These are phyloP conservation scores for Neostapfia colusana DNA, from an alignment of 176 grass and related monocot species.

Conservation along the genomic window DNA sequence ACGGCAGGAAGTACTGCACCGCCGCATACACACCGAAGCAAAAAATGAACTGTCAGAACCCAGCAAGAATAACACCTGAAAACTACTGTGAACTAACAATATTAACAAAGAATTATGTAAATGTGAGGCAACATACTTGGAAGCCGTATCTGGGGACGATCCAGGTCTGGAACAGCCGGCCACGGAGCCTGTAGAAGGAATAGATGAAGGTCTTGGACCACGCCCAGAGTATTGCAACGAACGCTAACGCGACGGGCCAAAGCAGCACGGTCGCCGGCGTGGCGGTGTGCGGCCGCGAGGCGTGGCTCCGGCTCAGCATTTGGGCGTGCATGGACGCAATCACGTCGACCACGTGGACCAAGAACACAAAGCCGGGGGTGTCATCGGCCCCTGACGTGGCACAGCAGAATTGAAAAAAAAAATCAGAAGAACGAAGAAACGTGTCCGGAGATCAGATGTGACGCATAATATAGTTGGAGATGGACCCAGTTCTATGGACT, in stretches of 20 bases:
- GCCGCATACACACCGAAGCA: neutral
- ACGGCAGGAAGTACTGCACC: conserved; percentile 65
- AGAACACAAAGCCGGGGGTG: conserved; percentile 58
- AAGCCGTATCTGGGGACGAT: conserved; percentile 60
- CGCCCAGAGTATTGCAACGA: conserved; percentile 47
- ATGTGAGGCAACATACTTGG: conserved; percentile 49
- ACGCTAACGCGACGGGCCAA: conserved; percentile 42
- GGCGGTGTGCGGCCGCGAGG: conserved; percentile 32
- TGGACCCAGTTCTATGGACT: no score
- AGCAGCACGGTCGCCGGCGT: neutral
- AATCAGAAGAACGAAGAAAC: neutral
- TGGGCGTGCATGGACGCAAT: conserved; percentile 34
- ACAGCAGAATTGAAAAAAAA: neutral
- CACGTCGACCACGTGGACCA: conserved; percentile 53
- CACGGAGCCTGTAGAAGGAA: conserved; percentile 50
- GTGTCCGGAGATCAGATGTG: neutral
- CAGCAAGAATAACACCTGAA: neutral
- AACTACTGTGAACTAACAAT: neutral
- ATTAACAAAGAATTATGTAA: no score
- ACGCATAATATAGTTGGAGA: no score
- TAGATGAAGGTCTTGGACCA: conserved; percentile 60
- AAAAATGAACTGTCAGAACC: no score
- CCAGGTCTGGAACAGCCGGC: conserved; percentile 47
- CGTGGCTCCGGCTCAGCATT: conserved; percentile 31
- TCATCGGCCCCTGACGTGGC: conserved; percentile 16